These are phyloP conservation scores for Termitomyces sp. DNA, from an alignment of 768 basidiomycete genomes.

Conservation along the genomic window DNA sequence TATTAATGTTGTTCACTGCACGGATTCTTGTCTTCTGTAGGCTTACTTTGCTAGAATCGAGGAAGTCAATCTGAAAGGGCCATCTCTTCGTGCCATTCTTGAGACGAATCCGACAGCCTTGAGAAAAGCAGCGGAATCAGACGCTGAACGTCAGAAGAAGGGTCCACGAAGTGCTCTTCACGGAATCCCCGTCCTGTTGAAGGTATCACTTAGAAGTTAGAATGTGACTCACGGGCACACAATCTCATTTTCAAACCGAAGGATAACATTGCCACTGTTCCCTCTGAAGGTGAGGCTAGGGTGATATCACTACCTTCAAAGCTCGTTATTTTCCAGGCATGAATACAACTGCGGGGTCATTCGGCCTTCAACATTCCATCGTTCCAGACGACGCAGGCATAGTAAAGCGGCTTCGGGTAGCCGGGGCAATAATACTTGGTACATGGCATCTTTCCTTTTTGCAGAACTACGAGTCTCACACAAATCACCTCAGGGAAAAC, in stretches of 20 bases:
- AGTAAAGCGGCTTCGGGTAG: constrained; percentile 36
- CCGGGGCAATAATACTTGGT: constrained; percentile 45
- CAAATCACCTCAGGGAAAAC: constrained; percentile 40
- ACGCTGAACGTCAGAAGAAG: constrained; percentile 35
- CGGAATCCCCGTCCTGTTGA: constrained; percentile 51
- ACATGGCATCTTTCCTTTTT: not conserved
- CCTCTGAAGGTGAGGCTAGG: constrained; percentile 35
- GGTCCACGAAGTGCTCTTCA: constrained; percentile 47
- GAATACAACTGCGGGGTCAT: constrained; percentile 45
- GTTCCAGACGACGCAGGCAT: constrained; percentile 45
- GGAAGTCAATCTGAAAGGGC: constrained; percentile 60
- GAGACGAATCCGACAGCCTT: constrained; percentile 55
- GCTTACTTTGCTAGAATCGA: constrained; percentile 65
- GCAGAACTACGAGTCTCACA: not conserved
- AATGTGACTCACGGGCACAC: not conserved
- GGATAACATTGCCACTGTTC: constrained; percentile 47
- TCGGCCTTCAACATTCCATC: constrained; percentile 34
- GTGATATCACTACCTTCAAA: not conserved
- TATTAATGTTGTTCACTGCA: too few relatives aligned
- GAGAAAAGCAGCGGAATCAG: constrained; percentile 45
- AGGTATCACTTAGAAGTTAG: constrained; percentile 27
- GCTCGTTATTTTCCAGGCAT: constrained; percentile 25
- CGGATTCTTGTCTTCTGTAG: constrained; percentile 24
- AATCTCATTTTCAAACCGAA: constrained; percentile 10
- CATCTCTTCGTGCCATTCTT: constrained; percentile 54